Conservation (phyloP, 2,329 filamentous ascomycete species). For the Venturia nashicola region DNA sequence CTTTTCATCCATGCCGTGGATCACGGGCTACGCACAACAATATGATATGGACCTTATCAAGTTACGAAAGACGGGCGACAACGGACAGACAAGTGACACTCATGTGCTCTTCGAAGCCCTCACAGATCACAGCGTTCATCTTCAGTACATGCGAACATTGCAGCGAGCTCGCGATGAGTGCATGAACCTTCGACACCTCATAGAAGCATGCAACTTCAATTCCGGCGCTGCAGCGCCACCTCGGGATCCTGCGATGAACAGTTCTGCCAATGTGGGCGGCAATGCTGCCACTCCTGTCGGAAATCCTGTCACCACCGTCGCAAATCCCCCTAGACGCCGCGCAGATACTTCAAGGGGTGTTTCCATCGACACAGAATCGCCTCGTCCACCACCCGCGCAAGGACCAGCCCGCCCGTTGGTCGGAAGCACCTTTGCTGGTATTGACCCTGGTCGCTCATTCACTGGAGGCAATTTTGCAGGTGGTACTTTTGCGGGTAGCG, state of each 20-base stretch:
- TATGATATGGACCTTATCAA: neutral
- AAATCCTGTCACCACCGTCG: neutral
- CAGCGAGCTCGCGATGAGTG: neutral
- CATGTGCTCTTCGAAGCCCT: neutral
- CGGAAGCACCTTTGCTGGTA: neutral
- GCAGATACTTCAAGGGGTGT: neutral
- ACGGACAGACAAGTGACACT: neutral
- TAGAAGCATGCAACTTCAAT: neutral
- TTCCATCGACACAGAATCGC: neutral
- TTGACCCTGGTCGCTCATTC: neutral
- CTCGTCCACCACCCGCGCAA: neutral
- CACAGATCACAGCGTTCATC: neutral
- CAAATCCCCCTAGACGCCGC: neutral
- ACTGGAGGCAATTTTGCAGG: neutral
- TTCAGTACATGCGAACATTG: neutral
- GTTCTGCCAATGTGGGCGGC: neutral
- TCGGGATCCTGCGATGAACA: neutral
- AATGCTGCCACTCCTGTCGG: neutral
- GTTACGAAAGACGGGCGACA: neutral
- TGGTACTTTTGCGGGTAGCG: neutral
- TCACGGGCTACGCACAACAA: neutral
- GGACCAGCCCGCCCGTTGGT: neutral
- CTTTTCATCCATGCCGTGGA: neutral
- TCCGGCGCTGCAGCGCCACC: neutral
- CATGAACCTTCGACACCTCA: neutral